Evolutionary conservation across 495 filamentous ascomycete species (phyloP), one percentile per base, ranked within the genome.

Genomic region (Lindgomyces ingoldianus): DNA sequence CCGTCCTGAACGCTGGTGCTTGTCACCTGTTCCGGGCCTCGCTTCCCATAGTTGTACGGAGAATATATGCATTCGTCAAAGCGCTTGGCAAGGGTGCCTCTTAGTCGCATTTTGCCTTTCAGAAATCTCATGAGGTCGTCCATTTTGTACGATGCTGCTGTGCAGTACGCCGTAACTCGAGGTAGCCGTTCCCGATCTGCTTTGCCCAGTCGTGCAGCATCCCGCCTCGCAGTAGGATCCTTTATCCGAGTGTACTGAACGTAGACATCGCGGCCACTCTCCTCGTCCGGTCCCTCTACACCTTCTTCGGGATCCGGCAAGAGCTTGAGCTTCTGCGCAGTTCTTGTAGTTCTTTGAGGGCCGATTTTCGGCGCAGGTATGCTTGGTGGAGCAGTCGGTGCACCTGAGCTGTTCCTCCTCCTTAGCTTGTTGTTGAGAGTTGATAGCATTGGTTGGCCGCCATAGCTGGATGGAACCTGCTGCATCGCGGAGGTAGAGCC

Each of bases 31-130:
- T 50, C 54, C 25, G 48, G 30, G 2, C 54, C 62, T 12, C 27
- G 49, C 29, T 62, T 53, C 10, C 60, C 74, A 65, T 98, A 98
- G 65, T 84, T 87, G 74, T 91, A 98, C 0, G 92, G 90, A 2
- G 93, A 90, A 73, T 97, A 98, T 58, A 98, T 90, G 74, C 94
- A 98, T 68, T 98, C 95, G 74, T 98, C 94, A 63, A 94, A 95
- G 42, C 91, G 76, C 75, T 96, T 98, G 10, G 94, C 92, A 60
- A 85, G 88, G 2, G 94, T 83, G 1, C 91, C 90, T 55, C 89
- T 83, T 41, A 81, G 83, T 67, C 87, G 88, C 24, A 82, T 81
- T 50, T 90, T 81, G 10, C 90, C 89, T 75, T 98, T 98, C 29
- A 98, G 77, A 70, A 91, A 98, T 57, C 87, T 84, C 83, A 96